Percentiles rank a stretch among this genome's conserved stretches.
These are phyloP conservation scores for Metschnikowia lunata DNA, from an alignment of 805 yeast species.

Conservation along the genomic window DNA sequence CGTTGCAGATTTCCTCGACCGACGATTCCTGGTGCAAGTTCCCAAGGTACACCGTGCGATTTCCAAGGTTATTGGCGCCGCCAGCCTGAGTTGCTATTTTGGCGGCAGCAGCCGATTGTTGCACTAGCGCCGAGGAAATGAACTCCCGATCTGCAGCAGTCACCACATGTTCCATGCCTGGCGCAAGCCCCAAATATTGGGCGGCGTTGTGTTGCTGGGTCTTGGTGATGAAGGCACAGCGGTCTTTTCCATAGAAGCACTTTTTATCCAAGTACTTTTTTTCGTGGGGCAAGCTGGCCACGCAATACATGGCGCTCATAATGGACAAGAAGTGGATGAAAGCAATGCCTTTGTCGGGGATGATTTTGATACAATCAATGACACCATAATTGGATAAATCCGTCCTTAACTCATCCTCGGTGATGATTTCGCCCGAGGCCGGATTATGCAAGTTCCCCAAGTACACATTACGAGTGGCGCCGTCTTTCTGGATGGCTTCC, in stretches of 20 bases:
- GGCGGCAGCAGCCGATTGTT: slow-evolving; percentile 97
- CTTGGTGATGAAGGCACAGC: slow-evolving; percentile 91
- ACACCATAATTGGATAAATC: slow-evolving; percentile 74
- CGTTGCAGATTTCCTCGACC: slow-evolving; percentile 91
- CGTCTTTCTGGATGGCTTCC: slow-evolving; percentile 73
- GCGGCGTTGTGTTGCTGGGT: slow-evolving; percentile 98
- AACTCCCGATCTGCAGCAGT: slow-evolving; percentile 64
- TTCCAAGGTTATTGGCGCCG: slow-evolving; percentile 87
- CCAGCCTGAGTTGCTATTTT: slow-evolving; percentile 94
- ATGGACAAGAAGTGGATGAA: slow-evolving; percentile 89
- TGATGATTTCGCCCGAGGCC: slow-evolving; percentile 39
- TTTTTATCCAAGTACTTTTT: slow-evolving; percentile 72
- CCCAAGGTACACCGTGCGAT: slow-evolving; percentile 89
- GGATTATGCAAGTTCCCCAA: slow-evolving; percentile 73
- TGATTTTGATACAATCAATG: slow-evolving; percentile 78
- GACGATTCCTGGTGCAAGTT: slow-evolving; percentile 84
- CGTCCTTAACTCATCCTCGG: slow-evolving; percentile 60
- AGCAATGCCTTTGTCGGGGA: slow-evolving; percentile 78
- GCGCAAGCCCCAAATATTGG: slow-evolving; percentile 85
- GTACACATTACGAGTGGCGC: slow-evolving; percentile 92
- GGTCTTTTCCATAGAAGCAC: slow-evolving; percentile 88
- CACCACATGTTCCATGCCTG: slow-evolving; percentile 78
- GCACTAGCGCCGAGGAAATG: slow-evolving; percentile 72
- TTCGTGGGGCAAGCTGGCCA: slow-evolving; percentile 61
- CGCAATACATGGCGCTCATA: slow-evolving; percentile 80